Percentiles rank a stretch among this genome's conserved stretches.
phyloP scores from a whole-genome alignment of 495 filamentous ascomycete genomes.

The Xylaria intraflava region DNA sequence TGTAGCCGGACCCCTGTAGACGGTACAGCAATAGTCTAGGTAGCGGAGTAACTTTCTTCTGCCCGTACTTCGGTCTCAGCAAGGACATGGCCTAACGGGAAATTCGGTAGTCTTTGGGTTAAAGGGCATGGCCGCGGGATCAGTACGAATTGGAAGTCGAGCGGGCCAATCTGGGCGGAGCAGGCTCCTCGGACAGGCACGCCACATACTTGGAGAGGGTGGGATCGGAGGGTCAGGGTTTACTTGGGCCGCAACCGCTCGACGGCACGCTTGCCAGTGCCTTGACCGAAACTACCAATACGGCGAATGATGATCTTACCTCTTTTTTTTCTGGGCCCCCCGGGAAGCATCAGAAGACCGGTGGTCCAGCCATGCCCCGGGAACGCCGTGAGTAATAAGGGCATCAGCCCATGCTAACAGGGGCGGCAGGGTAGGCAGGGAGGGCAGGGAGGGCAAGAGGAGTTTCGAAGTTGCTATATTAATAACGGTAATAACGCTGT shows the following conservation, averaged over 20 bases:
- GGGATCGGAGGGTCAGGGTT: slow-evolving; percentile 6
- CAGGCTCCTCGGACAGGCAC: slow-evolving; percentile 17
- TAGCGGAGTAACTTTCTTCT: not conserved
- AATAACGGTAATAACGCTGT: too few species aligned
- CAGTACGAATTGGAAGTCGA: slow-evolving; percentile 1
- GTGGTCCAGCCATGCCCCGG: not conserved
- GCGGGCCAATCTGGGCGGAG: slow-evolving; percentile 19
- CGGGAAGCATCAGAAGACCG: not conserved
- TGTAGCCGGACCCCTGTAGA: slow-evolving; percentile 2
- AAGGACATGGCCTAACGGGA: not conserved
- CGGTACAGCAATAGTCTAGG: not conserved
- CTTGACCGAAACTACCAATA: slow-evolving; percentile 7
- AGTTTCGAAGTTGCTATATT: too few species aligned
- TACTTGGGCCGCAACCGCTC: slow-evolving; percentile 4
- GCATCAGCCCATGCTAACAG: slow-evolving; percentile 3
- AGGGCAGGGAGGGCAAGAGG: not conserved
- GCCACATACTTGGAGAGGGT: slow-evolving; percentile 25
- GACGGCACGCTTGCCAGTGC: slow-evolving; percentile 5
- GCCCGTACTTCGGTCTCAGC: slow-evolving; percentile 1
- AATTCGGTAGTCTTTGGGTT: not conserved
- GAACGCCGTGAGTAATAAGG: not conserved
- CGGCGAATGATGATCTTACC: slow-evolving; percentile 5
- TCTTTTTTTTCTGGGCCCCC: too few species aligned
- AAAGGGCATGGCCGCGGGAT: too few species aligned
- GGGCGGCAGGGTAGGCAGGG: not conserved